Evolutionary conservation across 805 yeast species (phyloP).

Genomic region (Wickerhamomyces silvicola): DNA sequence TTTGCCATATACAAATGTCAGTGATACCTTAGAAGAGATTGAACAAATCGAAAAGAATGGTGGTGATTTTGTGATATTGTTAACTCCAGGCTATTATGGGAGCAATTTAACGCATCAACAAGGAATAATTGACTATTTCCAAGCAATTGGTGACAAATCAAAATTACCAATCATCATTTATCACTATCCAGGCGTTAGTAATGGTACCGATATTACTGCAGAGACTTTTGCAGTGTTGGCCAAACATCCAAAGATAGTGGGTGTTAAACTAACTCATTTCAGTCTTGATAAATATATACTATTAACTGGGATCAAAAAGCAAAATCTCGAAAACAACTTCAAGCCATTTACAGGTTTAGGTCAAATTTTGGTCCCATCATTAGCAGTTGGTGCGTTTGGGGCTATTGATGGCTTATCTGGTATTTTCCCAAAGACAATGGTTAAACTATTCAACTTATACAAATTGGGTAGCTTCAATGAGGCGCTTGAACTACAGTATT

Average conservation of each 20-base stretch:
- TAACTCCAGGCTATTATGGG: constrained; percentile 32
- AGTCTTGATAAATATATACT: constrained; percentile 38
- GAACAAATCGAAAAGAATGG: constrained; percentile 25
- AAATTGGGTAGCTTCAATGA: constrained; percentile 31
- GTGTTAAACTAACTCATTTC: constrained; percentile 38
- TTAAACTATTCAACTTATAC: constrained; percentile 28
- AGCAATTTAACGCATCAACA: constrained; percentile 26
- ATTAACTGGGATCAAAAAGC: constrained; percentile 31
- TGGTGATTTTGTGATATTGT: constrained; percentile 28
- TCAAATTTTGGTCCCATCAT: constrained; percentile 42
- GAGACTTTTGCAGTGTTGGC: constrained; percentile 23
- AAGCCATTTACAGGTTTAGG: constrained; percentile 45
- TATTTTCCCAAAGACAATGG: constrained; percentile 42
- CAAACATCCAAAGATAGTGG: constrained; percentile 31
- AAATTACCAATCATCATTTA: constrained; percentile 31
- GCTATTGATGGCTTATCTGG: constrained; percentile 48
- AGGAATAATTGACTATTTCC: constrained; percentile 28
- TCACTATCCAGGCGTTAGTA: constrained; percentile 32
- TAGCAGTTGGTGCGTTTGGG: constrained; percentile 39
- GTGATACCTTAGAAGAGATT: constrained; percentile 24
- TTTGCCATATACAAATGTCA: constrained; percentile 21
- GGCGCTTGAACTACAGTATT: constrained; percentile 37
- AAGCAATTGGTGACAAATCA: constrained; percentile 26
- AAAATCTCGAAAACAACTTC: constrained; percentile 31
- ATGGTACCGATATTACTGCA: constrained; percentile 24